Conservation (phyloP, 2,329 filamentous ascomycete species). For the Aspergillus chevalieri region DNA sequence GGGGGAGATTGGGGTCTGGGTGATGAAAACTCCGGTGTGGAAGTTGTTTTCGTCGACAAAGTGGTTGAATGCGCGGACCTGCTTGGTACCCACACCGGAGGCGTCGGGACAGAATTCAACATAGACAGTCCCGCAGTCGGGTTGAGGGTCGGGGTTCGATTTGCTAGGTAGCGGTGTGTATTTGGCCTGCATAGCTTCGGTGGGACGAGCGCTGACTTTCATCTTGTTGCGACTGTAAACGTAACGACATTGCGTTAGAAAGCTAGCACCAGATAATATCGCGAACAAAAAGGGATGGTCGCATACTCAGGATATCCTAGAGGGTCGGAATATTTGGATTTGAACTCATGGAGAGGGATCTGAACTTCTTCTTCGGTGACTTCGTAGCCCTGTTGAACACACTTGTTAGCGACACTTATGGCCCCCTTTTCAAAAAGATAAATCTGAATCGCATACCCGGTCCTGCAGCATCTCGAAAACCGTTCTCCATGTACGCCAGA, state of each 20-base stretch:
- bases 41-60: constrained; percentile 73
- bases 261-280: constrained; percentile 5
- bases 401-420: constrained; percentile 11
- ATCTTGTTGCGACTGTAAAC: constrained; percentile 66
- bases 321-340: constrained; percentile 61
- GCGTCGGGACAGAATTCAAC: constrained; percentile 82
- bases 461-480: constrained; percentile 93
- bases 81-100: constrained; percentile 73
- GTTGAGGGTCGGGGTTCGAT: constrained; percentile 63
- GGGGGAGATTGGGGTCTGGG: constrained; percentile 71
- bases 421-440: constrained; percentile 7
- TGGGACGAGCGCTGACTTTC: constrained; percentile 81
- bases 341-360: constrained; percentile 79
- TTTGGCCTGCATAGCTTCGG: constrained; percentile 75
- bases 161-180: constrained; percentile 66
- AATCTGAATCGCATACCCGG: constrained; percentile 54
- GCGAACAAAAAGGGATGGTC: constrained; percentile 1
- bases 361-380: constrained; percentile 82
- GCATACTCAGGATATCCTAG: constrained; percentile 72
- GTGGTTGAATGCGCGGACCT: constrained; percentile 84
- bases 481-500: constrained; percentile 93
- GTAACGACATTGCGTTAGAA: constrained; percentile 5
- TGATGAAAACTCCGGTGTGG: constrained; percentile 87
- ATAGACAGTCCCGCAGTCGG: constrained; percentile 82
- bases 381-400: constrained; percentile 71